Percentiles rank a stretch among this genome's conserved stretches.
These are phyloP conservation scores for Sinapis alba DNA, from an alignment of 441 rosid genomes.

Conservation along the genomic window DNA sequence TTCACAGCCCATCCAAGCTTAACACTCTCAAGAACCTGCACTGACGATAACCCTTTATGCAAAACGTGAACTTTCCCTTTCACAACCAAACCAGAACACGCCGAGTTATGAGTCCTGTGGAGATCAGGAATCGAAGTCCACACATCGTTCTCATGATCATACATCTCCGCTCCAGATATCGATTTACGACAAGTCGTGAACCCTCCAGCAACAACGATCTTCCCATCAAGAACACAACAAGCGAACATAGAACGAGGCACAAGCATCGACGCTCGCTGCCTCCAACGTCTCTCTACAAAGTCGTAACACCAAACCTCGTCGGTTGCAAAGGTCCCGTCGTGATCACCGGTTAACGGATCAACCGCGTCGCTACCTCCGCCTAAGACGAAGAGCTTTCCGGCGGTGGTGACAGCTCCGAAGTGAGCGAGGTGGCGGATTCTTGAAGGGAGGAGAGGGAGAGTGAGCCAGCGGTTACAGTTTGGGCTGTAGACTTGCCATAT, in stretches of 20 bases:
- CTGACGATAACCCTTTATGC: constrained; percentile 86
- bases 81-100: constrained; percentile 80
- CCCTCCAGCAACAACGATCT: constrained; percentile 89
- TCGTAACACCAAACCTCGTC: constrained; percentile 95
- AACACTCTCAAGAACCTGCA: constrained; percentile 73
- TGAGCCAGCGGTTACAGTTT: constrained; percentile 74
- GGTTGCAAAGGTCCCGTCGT: constrained; percentile 89
- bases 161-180: constrained; percentile 88
- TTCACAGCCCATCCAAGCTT: constrained; percentile 70
- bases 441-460: constrained; percentile 88
- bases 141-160: constrained; percentile 72
- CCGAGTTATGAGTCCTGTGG: constrained; percentile 80
- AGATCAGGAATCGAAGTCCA: constrained; percentile 88
- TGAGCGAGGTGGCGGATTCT: constrained; percentile 82
- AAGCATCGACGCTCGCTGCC: constrained; percentile 68
- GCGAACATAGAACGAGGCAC: constrained; percentile 99
- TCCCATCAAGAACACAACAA: constrained; percentile 78
- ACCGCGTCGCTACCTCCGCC: constrained; percentile 98
- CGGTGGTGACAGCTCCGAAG: constrained; percentile 71
- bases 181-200: constrained; percentile 91
- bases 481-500: constrained; percentile 95
- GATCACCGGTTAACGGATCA: constrained; percentile 90
- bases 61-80: constrained; percentile 76
- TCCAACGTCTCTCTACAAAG: constrained; percentile 66
- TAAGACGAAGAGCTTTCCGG: constrained; percentile 76